Base-by-base conservation (phyloP, 1,139 yeast species). In the Geotrichum histeridarum region DNA sequence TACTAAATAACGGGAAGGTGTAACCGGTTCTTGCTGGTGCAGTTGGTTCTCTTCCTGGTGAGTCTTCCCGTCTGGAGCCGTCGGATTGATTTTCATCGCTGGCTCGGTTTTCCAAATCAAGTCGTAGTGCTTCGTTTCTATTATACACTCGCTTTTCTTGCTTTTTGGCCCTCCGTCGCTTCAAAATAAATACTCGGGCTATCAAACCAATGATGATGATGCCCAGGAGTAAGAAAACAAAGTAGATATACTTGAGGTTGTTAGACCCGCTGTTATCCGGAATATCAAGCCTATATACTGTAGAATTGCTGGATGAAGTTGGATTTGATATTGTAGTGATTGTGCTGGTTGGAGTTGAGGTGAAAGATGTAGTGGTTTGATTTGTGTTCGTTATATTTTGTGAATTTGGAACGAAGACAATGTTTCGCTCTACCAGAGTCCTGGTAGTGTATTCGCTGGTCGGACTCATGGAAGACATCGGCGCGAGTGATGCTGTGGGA, bases 191-290 rank as follows among this genome's bases (percentile, higher is more conserved):
- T 8, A 56, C 44, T 8, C 67, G 58, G 1, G 61, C 63, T 5
- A 63, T 59, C 8, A 65, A 46, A 7, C 59, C 67, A 6, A 60
- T 27, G 8, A 65, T 59, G n/a, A 65, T 54, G n/a, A 64, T 51
- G 22, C 61, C 67, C 8, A 63, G 54, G 1, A 65, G 58, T 39
- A 65, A 59, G 43, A 65, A 63, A 27, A 65, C 58, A 42, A 65
- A 55, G 47, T 63, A 65, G 35, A 65, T 59, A 48, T 63, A 65
- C 50, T 60, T 59, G 33, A 65, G 59, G 38, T 53, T 39, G 57
- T 42, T 57, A 2, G 62, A 48, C 3, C 59, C 60, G 33, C 15
- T 38, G 30, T 32, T 22, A 15, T 32, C 41, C 8, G 51, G 47
- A 17, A 53, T 46, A 32, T 51, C 53, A 12, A 54, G 51, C 18